Percentiles rank a stretch among this genome's conserved stretches.
phyloP scores from a whole-genome alignment of 2,329 filamentous ascomycete species.

The Fusarium secorum region DNA sequence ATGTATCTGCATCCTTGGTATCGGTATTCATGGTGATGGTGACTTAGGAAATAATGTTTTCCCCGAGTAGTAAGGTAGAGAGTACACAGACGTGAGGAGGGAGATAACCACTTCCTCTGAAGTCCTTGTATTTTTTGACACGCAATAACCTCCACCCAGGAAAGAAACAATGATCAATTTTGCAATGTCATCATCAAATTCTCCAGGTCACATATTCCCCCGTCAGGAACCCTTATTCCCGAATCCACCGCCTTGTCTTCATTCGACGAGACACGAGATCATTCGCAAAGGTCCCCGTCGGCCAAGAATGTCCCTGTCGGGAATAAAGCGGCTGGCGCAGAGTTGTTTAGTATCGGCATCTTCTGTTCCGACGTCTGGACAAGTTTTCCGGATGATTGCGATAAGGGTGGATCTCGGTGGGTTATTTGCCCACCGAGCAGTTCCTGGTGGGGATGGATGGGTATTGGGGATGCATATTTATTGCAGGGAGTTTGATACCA shows the following conservation, averaged over 20 bases:
- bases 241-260: background rate
- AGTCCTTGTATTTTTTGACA: background rate
- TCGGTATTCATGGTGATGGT: too few species aligned
- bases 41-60: too few species aligned
- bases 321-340: background rate
- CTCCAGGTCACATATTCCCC: background rate
- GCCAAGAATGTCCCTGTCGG: background rate
- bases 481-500: background rate
- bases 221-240: background rate
- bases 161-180: background rate
- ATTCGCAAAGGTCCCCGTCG: background rate
- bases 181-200: background rate
- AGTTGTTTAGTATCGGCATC: background rate
- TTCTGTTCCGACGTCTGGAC: background rate
- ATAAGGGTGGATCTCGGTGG: background rate
- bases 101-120: background rate
- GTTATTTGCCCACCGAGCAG: background rate
- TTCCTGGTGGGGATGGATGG: background rate
- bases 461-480: background rate
- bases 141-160: background rate
- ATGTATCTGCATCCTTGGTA: too few species aligned
- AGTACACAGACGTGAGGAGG: too few species aligned
- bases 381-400: background rate
- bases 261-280: background rate
- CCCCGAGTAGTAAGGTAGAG: too few species aligned